Base-by-base conservation (phyloP, 164 flowering plant species). In the Vitis cinerea region DNA sequence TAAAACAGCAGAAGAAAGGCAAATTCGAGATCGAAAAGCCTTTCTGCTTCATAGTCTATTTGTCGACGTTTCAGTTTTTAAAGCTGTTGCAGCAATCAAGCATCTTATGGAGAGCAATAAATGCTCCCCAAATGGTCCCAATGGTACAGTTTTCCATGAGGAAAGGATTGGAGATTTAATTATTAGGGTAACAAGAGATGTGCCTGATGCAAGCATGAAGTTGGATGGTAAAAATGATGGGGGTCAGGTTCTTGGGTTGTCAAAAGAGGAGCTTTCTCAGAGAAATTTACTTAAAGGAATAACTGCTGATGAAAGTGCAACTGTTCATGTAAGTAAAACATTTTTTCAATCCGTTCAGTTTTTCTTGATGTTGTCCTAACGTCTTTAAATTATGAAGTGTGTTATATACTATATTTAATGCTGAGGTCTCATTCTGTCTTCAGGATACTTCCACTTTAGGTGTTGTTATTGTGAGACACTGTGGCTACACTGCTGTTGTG, bases 251-350 rank as follows among this genome's bases (percentile, higher is more conserved):
- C 87, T 83, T 31, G 87, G 84, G 66, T 52, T 94, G 77, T 77
- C 90, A 12, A 71, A 61, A 27, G 84, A 86, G 66, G 90, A 90
- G 59, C 86, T 88, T 69, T 83, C 93, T 51, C 81, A 68, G 73
- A 85, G 95, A 77, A 94, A 91, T 74, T 83, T 94, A 80, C 86
- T 91, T 15, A 94, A 94, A 82, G 98, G 98, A 67, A 85, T 94
- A 71, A 94, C 98, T 48, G 97, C 98, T 66, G 97, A 94, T 80
- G 98, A 94, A 80, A 94, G 92, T 80, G 90, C 94, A 48, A 88
- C 96, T 47, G 94, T 88, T 72, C 97, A 89, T 87, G 98, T 94
- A 75, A 75, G 92, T 74, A 56, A 64, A 51, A 50, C 58, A 14
- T 64, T 57, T 17, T 63, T 71, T 71, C 30, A 50, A 58, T 31